Evolutionary conservation across 1,284 basidiomycete genomes (phyloP).

Genomic region (Ustilago tritici): DNA sequence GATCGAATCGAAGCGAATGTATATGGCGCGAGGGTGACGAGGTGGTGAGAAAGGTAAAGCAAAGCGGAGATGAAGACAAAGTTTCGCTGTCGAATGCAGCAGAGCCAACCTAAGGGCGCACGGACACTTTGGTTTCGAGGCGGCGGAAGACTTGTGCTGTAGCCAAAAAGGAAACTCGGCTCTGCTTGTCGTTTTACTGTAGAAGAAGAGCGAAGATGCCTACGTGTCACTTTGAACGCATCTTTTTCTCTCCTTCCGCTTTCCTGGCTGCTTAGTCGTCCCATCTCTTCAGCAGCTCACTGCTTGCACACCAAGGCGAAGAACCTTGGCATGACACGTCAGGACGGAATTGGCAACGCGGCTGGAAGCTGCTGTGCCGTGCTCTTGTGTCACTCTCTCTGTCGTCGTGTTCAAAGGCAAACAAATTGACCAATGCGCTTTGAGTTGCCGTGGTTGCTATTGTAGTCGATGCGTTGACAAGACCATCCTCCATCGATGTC

Average conservation of each 20-base stretch:
- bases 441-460: background rate
- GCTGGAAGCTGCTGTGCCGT: conserved; percentile 3
- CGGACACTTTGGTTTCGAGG: no score
- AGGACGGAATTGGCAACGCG: background rate
- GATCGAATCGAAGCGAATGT: background rate
- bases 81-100: no score
- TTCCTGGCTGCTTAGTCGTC: conserved; percentile 13
- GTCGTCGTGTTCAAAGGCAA: background rate
- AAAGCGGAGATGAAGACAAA: no score
- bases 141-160: no score
- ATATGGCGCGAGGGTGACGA: no score
- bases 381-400: background rate
- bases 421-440: background rate
- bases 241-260: background rate
- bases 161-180: background rate
- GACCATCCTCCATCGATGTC: background rate
- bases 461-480: background rate
- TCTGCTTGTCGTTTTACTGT: background rate
- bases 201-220: conserved; percentile 2
- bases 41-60: no score
- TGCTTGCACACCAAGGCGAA: background rate
- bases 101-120: no score
- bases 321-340: conserved; percentile 12
- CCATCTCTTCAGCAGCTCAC: background rate
- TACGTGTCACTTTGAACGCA: conserved; percentile 14